phyloP scores from a whole-genome alignment of 306 rosid species.

The Lathyrus tuberosus region DNA sequence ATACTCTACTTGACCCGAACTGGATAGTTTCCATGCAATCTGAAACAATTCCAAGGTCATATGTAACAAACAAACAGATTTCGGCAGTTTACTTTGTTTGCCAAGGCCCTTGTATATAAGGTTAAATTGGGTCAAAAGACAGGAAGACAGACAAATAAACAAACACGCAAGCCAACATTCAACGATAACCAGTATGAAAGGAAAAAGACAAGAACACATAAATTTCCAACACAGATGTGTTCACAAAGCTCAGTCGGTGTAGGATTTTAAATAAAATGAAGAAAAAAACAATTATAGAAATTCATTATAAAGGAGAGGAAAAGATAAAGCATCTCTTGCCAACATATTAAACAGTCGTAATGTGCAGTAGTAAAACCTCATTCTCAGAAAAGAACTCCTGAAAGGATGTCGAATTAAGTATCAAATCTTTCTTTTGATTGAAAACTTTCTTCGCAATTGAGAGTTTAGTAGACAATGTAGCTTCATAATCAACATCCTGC shows the following conservation, averaged over 20 bases:
- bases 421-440: conserved; percentile 65
- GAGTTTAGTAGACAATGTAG: conserved; percentile 76
- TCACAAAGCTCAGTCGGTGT: conserved; percentile 20
- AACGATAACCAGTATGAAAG: background rate
- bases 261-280: conserved; percentile 19
- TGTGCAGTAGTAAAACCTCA: conserved; percentile 58
- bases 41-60: background rate
- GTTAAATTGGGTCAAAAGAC: background rate
- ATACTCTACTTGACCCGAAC: background rate
- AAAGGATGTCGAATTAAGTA: conserved; percentile 73
- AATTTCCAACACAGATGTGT: background rate
- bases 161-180: background rate
- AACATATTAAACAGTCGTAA: conserved; percentile 28
- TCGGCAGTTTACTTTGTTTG: no score
- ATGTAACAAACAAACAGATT: conserved; percentile 7
- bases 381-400: conserved; percentile 73
- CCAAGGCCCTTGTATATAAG: no score
- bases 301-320: conserved; percentile 16
- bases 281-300: conserved; percentile 16
- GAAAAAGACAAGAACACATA: conserved; percentile 5
- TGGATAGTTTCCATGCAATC: background rate
- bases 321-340: conserved; percentile 17
- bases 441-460: conserved; percentile 86
- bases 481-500: conserved; percentile 92
- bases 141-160: conserved; percentile 19